A percentile compares a stretch with the other conserved stretches of the same genome.
Evolutionary conservation across 176 grass and related monocot genomes (phyloP).

Genomic region (Musa acuminata): DNA sequence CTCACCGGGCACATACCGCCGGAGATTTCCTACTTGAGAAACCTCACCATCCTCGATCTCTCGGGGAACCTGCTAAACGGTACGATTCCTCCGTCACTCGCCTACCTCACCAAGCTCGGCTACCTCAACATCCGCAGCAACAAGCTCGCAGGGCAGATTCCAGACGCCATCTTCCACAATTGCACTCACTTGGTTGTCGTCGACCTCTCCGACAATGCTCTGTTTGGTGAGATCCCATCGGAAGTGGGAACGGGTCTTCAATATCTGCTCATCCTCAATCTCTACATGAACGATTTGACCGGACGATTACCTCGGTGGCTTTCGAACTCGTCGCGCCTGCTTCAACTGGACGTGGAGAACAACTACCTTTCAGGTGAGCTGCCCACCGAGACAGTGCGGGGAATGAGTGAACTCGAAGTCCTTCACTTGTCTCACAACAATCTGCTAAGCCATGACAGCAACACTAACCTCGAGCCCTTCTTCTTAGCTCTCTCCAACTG

Average conservation of each 20-base stretch:
- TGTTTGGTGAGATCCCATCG: conserved; percentile 41
- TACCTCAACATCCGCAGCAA: conserved; percentile 39
- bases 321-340: conserved; percentile 27
- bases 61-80: conserved; percentile 33
- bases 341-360: conserved; percentile 35
- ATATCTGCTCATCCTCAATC: not conserved
- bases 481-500: conserved; percentile 62
- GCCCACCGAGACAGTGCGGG: conserved; percentile 28
- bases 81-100: conserved; percentile 34
- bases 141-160: conserved; percentile 36
- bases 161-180: conserved; percentile 39
- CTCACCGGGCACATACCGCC: conserved; percentile 44
- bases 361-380: conserved; percentile 50
- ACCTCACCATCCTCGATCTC: conserved; percentile 4
- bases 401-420: not conserved
- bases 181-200: conserved; percentile 16
- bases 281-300: conserved; percentile 47
- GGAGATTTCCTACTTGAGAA: conserved; percentile 41
- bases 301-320: conserved; percentile 64
- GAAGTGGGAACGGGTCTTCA: not conserved
- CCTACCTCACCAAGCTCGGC: conserved; percentile 9
- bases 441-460: conserved; percentile 41
- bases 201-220: conserved; percentile 35
- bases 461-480: conserved; percentile 65
- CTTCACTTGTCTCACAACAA: conserved; percentile 49